Percentiles rank a stretch among this genome's conserved stretches.
These are phyloP conservation scores for Annona cherimola DNA, from an alignment of 164 flowering plant genomes.

Conservation along the genomic window DNA sequence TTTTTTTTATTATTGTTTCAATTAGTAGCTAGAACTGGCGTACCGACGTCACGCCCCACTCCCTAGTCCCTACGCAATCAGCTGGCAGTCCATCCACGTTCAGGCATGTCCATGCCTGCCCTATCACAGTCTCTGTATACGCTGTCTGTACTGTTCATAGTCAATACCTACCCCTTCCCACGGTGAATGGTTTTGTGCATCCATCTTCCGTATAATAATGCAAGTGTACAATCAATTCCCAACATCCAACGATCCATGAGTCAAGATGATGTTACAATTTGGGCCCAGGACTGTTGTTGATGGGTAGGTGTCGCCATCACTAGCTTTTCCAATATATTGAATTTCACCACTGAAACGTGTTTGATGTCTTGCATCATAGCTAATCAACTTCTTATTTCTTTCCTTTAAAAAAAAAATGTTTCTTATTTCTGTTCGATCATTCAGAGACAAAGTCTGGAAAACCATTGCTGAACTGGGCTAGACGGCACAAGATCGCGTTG, in stretches of 20 bases:
- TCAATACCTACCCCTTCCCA: neutral
- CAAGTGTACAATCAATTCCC: neutral
- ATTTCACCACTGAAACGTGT: neutral
- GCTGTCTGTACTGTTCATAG: neutral
- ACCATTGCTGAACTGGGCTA: slow-evolving; percentile 84
- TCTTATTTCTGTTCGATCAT: slow-evolving; percentile 1
- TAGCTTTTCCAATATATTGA: neutral
- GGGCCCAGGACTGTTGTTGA: neutral
- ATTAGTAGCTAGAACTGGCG: neutral
- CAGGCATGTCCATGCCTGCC: neutral
- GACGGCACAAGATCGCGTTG: slow-evolving; percentile 86
- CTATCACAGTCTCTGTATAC: neutral
- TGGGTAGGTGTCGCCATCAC: neutral
- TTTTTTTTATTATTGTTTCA: neutral
- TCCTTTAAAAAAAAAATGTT: neutral
- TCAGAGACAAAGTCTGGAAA: slow-evolving; percentile 80
- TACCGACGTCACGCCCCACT: neutral
- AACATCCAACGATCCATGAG: neutral
- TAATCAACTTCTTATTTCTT: neutral
- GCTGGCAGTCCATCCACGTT: neutral
- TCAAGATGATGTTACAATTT: neutral
- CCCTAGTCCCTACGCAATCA: neutral
- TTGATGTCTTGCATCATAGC: neutral
- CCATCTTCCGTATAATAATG: neutral
- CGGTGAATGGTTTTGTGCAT: neutral